Base-by-base conservation (phyloP, 371 early-diverging fungal genomes). In the Syncephalastrum racemosum region DNA sequence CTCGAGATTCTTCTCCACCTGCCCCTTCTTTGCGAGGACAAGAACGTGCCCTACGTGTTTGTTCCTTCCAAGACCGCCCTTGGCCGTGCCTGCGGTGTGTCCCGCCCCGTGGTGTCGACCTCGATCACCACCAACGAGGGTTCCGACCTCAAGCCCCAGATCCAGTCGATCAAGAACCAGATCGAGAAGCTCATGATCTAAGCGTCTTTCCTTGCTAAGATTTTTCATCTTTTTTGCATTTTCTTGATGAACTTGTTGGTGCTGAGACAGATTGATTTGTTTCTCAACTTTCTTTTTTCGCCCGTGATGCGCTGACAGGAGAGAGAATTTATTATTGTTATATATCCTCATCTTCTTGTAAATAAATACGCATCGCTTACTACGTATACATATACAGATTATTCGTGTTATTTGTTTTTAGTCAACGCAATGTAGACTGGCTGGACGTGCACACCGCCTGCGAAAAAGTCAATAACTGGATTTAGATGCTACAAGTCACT, bases 11-110 rank as follows among this genome's bases (percentile, higher is more conserved):
- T 98, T 53, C 86, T 97, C 50, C 96, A 99, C 82, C 77, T 99
- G 56, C 98, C 99, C 45, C 87, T 98, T 16, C 82, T 99, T 60
- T 99, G 99, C 84, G 99, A 99, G 84, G 99, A 99, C 81, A 99
- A 99, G 75, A 82, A 87, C 66, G 92, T 98, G 20, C 95, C 98
- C 47, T 99, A 99, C 66, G 75, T 94, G 51, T 99, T 94, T 82
- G 93, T 99, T 50, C 92, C 94, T 52, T 96, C 96, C 71, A 95
- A 96, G 88, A 86, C 84, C 27, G 96, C 98, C 24, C 85, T 99
- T 16, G 99, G 99, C 62, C 94, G 99, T 75, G 99, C 99, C 47
- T 99, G 99, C 79, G 97, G 97, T 71, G 95, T 99, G 27, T 87
- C 94, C 43, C 90, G 98, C 53, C 81, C 96, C 46, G 99, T 98